Conservation (phyloP, 225 moss, liverwort and hornwort species). For the Neckera pumila region DNA sequence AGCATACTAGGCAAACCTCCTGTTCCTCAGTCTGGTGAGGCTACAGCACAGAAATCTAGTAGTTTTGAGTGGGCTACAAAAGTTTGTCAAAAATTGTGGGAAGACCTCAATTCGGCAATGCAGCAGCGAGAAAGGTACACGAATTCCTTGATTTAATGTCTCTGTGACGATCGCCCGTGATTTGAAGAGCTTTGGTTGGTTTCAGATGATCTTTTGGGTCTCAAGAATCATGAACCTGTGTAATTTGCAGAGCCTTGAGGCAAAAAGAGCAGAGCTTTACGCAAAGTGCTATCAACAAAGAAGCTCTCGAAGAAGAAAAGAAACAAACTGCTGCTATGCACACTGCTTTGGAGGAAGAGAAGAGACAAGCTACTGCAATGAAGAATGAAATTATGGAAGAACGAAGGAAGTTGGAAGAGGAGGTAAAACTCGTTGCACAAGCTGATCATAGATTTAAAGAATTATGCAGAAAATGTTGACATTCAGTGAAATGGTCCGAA, state of each 20-base stretch:
- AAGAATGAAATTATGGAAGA: constrained; percentile 25
- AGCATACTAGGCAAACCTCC: not conserved
- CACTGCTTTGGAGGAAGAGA: constrained; percentile 4
- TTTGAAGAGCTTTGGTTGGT: not conserved
- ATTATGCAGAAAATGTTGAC: not conserved
- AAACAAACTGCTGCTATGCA: constrained; percentile 14
- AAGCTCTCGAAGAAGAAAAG: constrained; percentile 16
- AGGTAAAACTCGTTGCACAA: constrained; percentile 7
- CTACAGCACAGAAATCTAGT: not conserved
- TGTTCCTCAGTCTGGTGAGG: not conserved
- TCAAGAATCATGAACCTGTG: not conserved
- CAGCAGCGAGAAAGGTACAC: constrained; percentile 30
- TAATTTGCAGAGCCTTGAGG: constrained; percentile 13
- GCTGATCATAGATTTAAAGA: not conserved
- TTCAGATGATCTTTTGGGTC: not conserved
- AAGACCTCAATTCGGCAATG: constrained; percentile 24
- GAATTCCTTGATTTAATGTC: not conserved
- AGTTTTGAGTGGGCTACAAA: constrained; percentile 7
- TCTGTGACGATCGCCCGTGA: not conserved
- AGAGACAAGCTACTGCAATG: constrained; percentile 12
- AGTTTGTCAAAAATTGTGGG: constrained; percentile 38
- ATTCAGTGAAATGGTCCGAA: not conserved
- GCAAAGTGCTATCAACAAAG: constrained; percentile 2
- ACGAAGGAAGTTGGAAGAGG: constrained; percentile 21
- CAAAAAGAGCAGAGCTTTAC: constrained; percentile 8